These are phyloP conservation scores for Anastatica hierochuntica DNA, from an alignment of 345 rosid genomes.

Conservation along the genomic window DNA sequence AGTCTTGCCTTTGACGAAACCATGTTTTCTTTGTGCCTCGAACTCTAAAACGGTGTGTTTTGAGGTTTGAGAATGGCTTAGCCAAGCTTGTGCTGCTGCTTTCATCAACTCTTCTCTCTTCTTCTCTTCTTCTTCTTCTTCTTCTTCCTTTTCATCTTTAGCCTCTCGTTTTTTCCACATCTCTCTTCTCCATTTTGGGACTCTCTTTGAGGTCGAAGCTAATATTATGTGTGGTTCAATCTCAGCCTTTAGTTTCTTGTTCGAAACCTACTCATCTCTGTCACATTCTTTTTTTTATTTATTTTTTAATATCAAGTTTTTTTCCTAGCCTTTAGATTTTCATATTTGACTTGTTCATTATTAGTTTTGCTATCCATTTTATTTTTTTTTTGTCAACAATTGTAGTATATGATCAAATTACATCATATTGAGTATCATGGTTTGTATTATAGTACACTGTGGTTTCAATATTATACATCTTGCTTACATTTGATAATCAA, in stretches of 20 bases:
- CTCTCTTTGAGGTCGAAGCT: no score
- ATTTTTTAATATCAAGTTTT: no score
- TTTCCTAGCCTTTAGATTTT: slow-evolving; percentile 10
- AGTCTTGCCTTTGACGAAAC: slow-evolving; percentile 34
- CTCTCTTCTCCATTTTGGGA: background rate
- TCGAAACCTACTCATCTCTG: background rate
- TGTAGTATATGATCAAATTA: no score
- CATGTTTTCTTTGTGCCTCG: slow-evolving; percentile 35
- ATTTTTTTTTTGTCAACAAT: no score
- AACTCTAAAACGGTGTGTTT: slow-evolving; percentile 37
- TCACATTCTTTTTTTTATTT: background rate
- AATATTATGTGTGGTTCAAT: background rate
- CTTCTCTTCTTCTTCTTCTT: slow-evolving; percentile 9
- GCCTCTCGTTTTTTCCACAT: slow-evolving; percentile 32
- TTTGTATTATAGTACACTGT: no score
- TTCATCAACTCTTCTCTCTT: slow-evolving; percentile 55
- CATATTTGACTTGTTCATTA: background rate
- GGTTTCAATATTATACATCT: no score
- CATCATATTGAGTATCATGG: no score
- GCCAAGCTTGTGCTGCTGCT: slow-evolving; percentile 92
- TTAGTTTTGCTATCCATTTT: no score
- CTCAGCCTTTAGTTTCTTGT: slow-evolving; percentile 27
- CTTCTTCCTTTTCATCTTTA: slow-evolving; percentile 26
- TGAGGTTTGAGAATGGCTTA: slow-evolving; percentile 37
- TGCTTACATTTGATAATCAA: no score